Conservation (phyloP, 768 basidiomycete species). For the Auriscalpium microsporum region DNA sequence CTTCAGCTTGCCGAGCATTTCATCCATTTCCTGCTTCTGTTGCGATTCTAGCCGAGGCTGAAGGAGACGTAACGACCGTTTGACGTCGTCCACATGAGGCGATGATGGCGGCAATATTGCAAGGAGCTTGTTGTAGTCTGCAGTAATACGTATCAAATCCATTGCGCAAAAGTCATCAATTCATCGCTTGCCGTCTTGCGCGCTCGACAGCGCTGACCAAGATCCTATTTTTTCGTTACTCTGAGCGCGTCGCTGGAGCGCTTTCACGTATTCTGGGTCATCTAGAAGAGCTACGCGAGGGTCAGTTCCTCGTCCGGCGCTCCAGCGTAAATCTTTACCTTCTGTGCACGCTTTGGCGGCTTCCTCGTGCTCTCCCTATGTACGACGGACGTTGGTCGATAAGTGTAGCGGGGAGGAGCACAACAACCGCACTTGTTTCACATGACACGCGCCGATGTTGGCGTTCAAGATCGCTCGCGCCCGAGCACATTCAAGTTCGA, state of each 20-base stretch:
- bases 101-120: constrained; percentile 51
- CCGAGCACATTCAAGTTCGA: constrained; percentile 44
- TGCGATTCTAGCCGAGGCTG: constrained; percentile 65
- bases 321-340: constrained; percentile 6
- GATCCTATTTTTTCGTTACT: constrained; percentile 74
- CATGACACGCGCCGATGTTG: constrained; percentile 83
- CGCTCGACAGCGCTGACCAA: constrained; percentile 76
- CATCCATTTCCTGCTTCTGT: constrained; percentile 79
- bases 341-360: constrained; percentile 16
- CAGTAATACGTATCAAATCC: neutral
- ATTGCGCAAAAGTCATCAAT: neutral
- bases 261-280: constrained; percentile 81
- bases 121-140: constrained; percentile 76
- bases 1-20: constrained; percentile 92
- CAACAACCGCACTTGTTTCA: constrained; percentile 54
- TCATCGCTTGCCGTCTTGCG: constrained; percentile 66
- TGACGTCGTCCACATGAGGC: constrained; percentile 38
- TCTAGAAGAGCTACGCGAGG: constrained; percentile 64
- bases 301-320: neutral
- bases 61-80: constrained; percentile 42
- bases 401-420: no score
- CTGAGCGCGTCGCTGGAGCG: constrained; percentile 77
- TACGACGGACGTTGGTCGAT: neutral
- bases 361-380: constrained; percentile 9
- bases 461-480: constrained; percentile 67